Conservation (phyloP, 2,329 filamentous ascomycete species). For the Neonectria faginata region DNA sequence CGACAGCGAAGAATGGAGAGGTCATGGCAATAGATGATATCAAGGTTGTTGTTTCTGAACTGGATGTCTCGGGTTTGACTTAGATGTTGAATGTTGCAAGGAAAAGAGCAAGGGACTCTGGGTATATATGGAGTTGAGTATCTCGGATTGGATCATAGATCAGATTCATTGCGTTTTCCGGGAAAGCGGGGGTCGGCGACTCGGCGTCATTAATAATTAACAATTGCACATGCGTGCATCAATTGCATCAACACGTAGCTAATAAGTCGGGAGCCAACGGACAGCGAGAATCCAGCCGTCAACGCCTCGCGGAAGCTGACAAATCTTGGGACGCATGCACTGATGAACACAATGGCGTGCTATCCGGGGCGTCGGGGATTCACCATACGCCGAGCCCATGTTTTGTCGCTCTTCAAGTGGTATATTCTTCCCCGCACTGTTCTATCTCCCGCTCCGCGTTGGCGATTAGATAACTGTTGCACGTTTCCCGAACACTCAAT, state of each 20-base stretch:
- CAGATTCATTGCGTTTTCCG: conserved; percentile 16
- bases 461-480: background rate
- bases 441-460: background rate
- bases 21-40: conserved; percentile 24
- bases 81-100: background rate
- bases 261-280: background rate
- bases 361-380: background rate
- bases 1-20: conserved; percentile 69
- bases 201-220: conserved; percentile 12
- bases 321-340: background rate
- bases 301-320: background rate
- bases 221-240: conserved; percentile 1
- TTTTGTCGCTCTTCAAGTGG: background rate
- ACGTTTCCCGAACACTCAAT: background rate
- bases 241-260: background rate
- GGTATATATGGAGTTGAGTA: conserved; percentile 15
- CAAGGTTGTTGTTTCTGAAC: background rate
- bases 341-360: background rate
- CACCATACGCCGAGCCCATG: background rate
- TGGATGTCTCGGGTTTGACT: background rate
- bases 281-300: background rate
- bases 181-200: conserved; percentile 19
- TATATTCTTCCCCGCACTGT: background rate
- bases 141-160: conserved; percentile 16
- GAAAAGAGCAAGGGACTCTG: background rate